phyloP scores from a whole-genome alignment of 257 asterid genomes.

The Voacanga thouarsii region DNA sequence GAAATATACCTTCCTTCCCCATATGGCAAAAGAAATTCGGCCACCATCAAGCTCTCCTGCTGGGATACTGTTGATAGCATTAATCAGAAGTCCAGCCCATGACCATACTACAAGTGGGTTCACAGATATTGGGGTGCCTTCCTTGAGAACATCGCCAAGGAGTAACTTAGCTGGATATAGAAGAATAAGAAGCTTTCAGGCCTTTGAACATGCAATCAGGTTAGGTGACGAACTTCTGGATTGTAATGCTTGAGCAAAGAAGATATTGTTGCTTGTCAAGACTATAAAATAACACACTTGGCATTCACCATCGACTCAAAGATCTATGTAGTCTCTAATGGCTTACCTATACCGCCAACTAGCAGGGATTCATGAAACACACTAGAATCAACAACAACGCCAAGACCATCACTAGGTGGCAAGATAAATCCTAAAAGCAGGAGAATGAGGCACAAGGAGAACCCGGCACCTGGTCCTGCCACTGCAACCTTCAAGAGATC shows the following conservation, averaged over 20 bases:
- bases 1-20: constrained; percentile 88
- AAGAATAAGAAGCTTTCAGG: constrained; percentile 14
- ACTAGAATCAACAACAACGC: constrained; percentile 71
- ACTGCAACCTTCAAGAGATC: constrained; percentile 90
- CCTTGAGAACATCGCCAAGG: constrained; percentile 86
- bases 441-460: constrained; percentile 67
- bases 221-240: background rate
- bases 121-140: constrained; percentile 74
- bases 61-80: constrained; percentile 92
- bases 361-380: constrained; percentile 90
- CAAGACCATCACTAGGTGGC: constrained; percentile 88
- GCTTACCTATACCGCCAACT: constrained; percentile 85
- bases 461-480: constrained; percentile 97
- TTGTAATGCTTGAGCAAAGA: background rate
- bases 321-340: background rate
- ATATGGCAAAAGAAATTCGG: constrained; percentile 77
- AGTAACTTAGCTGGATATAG: constrained; percentile 71
- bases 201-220: background rate
- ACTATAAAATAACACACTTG: background rate
- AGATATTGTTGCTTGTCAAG: background rate
- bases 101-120: constrained; percentile 93
- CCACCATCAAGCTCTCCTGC: constrained; percentile 99
- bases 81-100: constrained; percentile 91
- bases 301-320: background rate
- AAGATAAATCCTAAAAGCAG: constrained; percentile 73